These are phyloP conservation scores for Hanseniaspora hatyaiensis DNA, from an alignment of 805 yeast species.

Conservation along the genomic window DNA sequence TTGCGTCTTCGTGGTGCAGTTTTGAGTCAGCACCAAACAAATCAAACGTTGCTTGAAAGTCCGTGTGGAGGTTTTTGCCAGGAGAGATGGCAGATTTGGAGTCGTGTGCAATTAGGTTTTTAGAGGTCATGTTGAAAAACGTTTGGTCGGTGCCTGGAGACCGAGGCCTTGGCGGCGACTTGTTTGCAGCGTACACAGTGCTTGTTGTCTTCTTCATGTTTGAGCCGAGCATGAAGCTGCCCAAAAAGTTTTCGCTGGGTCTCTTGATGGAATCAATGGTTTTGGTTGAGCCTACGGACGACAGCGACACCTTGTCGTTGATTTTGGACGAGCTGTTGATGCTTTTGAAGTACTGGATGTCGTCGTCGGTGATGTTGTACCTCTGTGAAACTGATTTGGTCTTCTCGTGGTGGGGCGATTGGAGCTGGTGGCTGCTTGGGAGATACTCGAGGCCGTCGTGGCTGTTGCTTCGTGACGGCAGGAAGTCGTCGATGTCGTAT, in stretches of 20 bases:
- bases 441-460: too few species aligned
- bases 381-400: conserved; percentile 1
- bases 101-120: conserved; percentile 5
- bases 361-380: conserved; percentile 4
- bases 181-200: neutral
- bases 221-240: neutral
- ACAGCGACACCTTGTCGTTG: conserved; percentile 3
- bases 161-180: conserved; percentile 6
- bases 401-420: neutral
- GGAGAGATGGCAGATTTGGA: too few species aligned
- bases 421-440: too few species aligned
- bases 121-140: conserved; percentile 11
- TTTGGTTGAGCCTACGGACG: conserved; percentile 15
- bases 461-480: neutral
- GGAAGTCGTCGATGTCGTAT: neutral
- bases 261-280: conserved; percentile 15
- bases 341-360: conserved; percentile 1
- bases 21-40: neutral
- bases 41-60: conserved; percentile 7
- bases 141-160: neutral
- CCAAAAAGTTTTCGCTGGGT: conserved; percentile 16
- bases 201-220: neutral
- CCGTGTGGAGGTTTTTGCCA: too few species aligned
- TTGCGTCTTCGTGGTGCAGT: neutral
- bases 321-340: neutral